Conservation (phyloP, 352 stramenopile genomes). For the Globisporangium parvum region DNA sequence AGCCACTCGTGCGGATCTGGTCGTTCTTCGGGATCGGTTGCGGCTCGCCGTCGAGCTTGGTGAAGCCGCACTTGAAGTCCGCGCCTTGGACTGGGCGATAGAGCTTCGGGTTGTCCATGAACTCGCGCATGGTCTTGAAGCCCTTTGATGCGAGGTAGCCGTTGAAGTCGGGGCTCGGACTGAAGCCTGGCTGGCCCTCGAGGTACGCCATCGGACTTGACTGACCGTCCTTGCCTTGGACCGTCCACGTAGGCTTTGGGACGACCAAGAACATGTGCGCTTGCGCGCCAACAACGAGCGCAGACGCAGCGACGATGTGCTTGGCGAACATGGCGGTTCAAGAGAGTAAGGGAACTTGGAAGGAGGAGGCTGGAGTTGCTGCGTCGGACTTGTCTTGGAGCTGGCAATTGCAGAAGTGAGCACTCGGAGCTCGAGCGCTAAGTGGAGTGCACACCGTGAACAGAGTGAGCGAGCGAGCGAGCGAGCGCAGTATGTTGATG, state of each 20-base stretch:
- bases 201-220: slow-evolving; percentile 35
- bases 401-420: too few species aligned
- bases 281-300: slow-evolving; percentile 10
- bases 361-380: too few species aligned
- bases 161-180: slow-evolving; percentile 33
- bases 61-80: slow-evolving; percentile 31
- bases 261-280: slow-evolving; percentile 24
- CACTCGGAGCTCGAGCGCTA: too few species aligned
- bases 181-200: slow-evolving; percentile 32
- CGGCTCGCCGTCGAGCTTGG: slow-evolving; percentile 16
- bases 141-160: background rate
- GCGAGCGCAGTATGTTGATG: too few species aligned
- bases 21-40: slow-evolving; percentile 21
- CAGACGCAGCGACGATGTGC: background rate
- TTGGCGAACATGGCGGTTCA: too few species aligned
- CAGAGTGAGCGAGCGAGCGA: too few species aligned
- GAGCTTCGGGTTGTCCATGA: slow-evolving; percentile 8
- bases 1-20: slow-evolving; percentile 32
- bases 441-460: too few species aligned
- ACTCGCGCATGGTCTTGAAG: slow-evolving; percentile 7
- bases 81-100: slow-evolving; percentile 3
- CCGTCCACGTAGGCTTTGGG: slow-evolving; percentile 24
- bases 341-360: too few species aligned
- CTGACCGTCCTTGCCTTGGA: slow-evolving; percentile 18
- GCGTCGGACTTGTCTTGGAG: too few species aligned